Evolutionary conservation across 805 yeast species (phyloP), one percentile per base, ranked within the genome.

Genomic region (Komagataella ulmi): DNA sequence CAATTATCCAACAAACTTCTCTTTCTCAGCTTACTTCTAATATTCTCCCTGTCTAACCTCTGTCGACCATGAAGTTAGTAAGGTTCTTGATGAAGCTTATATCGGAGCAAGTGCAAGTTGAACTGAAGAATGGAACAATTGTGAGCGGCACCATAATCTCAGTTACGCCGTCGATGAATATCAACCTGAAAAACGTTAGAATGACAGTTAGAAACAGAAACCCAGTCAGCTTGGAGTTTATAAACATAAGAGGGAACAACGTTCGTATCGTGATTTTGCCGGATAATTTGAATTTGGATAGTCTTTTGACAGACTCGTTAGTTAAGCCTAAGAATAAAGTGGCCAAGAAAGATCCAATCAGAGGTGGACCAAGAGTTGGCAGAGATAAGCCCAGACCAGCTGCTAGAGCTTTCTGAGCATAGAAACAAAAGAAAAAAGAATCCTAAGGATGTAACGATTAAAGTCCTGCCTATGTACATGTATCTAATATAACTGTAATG

Each of bases 131-230:
- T 66, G 97, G 97, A 45, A 86, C 91, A 3, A 75, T 87, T 4
- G 78, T 91, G 5, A 79, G 85, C 59, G 98, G 98, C 0, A 86
- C 90, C 12, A 71, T 91, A 23, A 79, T 85, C 45, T 79, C 89
- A 6, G 96, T 93, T 45, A 75, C 96, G 2, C 96, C 97, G 24
- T 77, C 85, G 55, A 90, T 90, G 98, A 90, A 90, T 66, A 81
- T 90, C 47, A 80, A 88, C 3, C 66, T 90, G 55, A 81, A 85
- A 59, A 85, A 85, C 56, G 91, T 87, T 49, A 85, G 83, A 58
- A 80, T 91, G 76, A 81, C 90, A 2, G 75, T 85, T 47, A 79
- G 76, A 52, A 76, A 81, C 61, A 80, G 86, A 52, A 86, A 80
- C 51, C 85, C 95, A 0, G 75, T 80, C 45, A 66, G 76, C 10